Percentiles rank a stretch among this genome's conserved stretches.
These are phyloP conservation scores for Trichoderma reesei DNA, from an alignment of 495 filamentous ascomycete species.

Conservation along the genomic window DNA sequence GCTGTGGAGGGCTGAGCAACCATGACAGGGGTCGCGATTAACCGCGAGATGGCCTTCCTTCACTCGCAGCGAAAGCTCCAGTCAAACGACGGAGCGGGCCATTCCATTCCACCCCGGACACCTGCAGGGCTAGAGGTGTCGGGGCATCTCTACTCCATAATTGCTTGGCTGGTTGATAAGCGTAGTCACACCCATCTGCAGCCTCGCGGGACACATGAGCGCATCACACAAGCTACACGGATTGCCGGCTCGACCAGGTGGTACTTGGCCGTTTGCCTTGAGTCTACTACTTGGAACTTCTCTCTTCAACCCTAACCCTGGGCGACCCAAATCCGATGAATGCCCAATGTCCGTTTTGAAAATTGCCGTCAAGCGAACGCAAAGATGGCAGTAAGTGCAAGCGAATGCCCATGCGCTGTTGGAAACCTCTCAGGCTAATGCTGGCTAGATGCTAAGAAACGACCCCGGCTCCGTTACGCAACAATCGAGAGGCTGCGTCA, in stretches of 20 bases:
- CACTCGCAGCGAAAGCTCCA: too few species aligned
- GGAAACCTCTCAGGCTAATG: background rate
- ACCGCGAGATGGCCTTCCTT: background rate
- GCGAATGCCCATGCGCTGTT: background rate
- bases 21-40: background rate
- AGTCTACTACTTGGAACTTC: background rate
- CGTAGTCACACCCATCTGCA: background rate
- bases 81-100: too few species aligned
- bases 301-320: background rate
- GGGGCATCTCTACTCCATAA: background rate
- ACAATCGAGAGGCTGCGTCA: background rate
- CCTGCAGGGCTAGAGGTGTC: background rate
- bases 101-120: too few species aligned
- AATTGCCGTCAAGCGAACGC: too few species aligned
- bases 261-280: background rate
- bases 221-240: too few species aligned
- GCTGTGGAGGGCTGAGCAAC: background rate
- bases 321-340: background rate
- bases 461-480: background rate
- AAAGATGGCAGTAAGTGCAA: background rate
- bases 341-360: too few species aligned
- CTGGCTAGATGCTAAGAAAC: background rate
- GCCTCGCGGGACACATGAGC: too few species aligned
- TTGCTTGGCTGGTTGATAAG: background rate
- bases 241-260: background rate